Evolutionary conservation across 345 rosid genomes (phyloP), one percentile per base, ranked within the genome.

Genomic region (Euphorbia pulcherrima): DNA sequence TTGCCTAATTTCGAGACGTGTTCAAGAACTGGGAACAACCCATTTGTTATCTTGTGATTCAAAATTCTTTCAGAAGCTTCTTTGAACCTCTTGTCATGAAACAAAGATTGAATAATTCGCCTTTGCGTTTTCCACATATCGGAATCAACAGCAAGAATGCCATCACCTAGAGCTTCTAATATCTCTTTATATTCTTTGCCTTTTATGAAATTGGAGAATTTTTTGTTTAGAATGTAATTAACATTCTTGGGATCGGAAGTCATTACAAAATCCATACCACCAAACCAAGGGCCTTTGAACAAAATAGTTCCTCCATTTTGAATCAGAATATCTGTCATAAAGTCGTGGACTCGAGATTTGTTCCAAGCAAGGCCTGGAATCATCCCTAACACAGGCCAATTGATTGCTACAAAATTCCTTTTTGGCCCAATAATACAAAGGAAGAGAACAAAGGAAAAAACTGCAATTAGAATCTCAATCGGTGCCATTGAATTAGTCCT

Each of bases 221-320:
- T 75, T 26, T 24, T 65, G 63, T 29, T 56, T 40, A 60, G 10
- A 1, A 75, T 66, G 50, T 72, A 57, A 17, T 70, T 48, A 1
- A 78, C 21, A 14, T 69, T 67, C 10, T 8, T 1, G 0, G 79
- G 74, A 52, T 75, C 69, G 8, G 71, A 13, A 6, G 75, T 70
- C 4, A 72, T 0, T 18, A 78, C 0, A 16, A 67, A 47, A 9
- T 78, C 64, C 41, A 41, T 23, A 28, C 20, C 21, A 24, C 35
- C 8, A 26, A 62, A 62, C 66, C 66, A 62, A 44, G 77, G 71
- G 0, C 84, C 81, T 26, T 59, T 72, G 63, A 77, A 55, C 60
- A 16, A 5, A 23, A 64, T n/a, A 0, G 79, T 71, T 60, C 70
- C 76, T 0, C 68, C 39, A 9, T 35, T 33, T 8, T 14, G 60